Evolutionary conservation across 2,329 filamentous ascomycete species (phyloP).

Genomic region (Trichophyton verrucosum): DNA sequence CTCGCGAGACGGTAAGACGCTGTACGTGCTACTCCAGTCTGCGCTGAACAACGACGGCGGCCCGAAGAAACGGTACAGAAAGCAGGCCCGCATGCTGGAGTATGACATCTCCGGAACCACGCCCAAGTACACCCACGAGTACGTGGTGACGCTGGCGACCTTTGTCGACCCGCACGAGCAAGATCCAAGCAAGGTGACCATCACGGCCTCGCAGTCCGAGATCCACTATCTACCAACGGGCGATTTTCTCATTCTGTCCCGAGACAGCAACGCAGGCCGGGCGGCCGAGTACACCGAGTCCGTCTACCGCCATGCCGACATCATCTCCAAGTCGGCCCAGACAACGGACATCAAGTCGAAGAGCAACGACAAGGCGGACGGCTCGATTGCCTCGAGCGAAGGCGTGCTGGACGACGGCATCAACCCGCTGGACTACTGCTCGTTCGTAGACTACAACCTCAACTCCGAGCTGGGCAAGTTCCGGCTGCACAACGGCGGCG

Average conservation of each 20-base stretch:
- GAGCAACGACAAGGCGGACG: conserved; percentile 27
- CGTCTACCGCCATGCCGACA: conserved; percentile 55
- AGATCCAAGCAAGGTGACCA: conserved; percentile 37
- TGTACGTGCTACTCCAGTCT: conserved; percentile 56
- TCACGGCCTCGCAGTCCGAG: conserved; percentile 55
- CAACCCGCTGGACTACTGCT: conserved; percentile 49
- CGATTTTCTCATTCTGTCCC: conserved; percentile 48
- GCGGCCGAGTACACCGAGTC: conserved; percentile 40
- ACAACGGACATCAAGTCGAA: conserved; percentile 46
- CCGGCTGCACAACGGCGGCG: conserved; percentile 55
- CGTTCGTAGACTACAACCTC: conserved; percentile 57
- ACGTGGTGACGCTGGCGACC: conserved; percentile 52
- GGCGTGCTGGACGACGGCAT: conserved; percentile 45
- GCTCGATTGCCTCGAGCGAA: conserved; percentile 36
- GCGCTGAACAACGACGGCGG: conserved; percentile 52
- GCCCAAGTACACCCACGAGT: conserved; percentile 46
- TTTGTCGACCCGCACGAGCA: conserved; percentile 42
- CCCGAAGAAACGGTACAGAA: conserved; percentile 40
- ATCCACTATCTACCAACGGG: conserved; percentile 51
- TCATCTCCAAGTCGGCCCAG: conserved; percentile 51
- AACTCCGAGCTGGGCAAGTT: conserved; percentile 53
- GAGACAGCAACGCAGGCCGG: conserved; percentile 50
- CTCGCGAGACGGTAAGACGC: conserved; percentile 48
- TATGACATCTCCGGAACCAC: conserved; percentile 45
- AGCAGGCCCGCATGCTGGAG: conserved; percentile 49